Percentiles rank a stretch among this genome's conserved stretches.
Evolutionary conservation across 1,139 yeast species (phyloP).

Genomic region (Saccharomycopsis hybrid): DNA sequence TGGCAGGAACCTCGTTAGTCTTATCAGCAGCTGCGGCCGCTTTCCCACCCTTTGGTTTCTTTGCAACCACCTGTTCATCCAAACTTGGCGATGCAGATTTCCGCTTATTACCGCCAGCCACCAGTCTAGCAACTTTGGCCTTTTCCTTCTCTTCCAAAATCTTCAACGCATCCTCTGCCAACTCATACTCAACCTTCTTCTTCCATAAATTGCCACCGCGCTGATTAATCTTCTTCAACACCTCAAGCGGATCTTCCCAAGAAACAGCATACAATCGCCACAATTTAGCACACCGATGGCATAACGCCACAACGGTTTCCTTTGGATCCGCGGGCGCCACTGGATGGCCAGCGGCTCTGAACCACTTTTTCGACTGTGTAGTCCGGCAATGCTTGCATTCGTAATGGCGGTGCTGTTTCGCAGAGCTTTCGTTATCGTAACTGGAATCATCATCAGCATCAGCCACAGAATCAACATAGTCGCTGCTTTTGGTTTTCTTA

Average conservation of each 20-base stretch:
- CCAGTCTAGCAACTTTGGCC: not conserved
- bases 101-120: not conserved
- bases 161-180: constrained; percentile 55
- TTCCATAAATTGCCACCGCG: constrained; percentile 47
- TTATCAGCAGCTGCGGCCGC: not conserved
- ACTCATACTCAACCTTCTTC: constrained; percentile 63
- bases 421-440: constrained; percentile 48
- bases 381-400: constrained; percentile 65
- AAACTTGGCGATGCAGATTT: constrained; percentile 1
- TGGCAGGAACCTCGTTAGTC: not conserved
- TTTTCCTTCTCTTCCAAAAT: constrained; percentile 47
- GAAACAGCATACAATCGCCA: constrained; percentile 88
- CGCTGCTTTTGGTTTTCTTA: constrained; percentile 28
- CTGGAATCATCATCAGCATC: constrained; percentile 69
- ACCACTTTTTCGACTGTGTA: constrained; percentile 55
- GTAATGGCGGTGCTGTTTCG: constrained; percentile 33
- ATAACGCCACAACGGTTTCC: constrained; percentile 47
- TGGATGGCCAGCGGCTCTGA: constrained; percentile 57
- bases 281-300: constrained; percentile 78
- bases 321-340: constrained; percentile 34
- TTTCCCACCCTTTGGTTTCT: not conserved
- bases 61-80: not conserved
- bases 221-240: constrained; percentile 44
- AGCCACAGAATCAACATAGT: constrained; percentile 43
- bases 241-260: constrained; percentile 82